Conservation (phyloP, 768 basidiomycete species). For the Boletus subparvulus region DNA sequence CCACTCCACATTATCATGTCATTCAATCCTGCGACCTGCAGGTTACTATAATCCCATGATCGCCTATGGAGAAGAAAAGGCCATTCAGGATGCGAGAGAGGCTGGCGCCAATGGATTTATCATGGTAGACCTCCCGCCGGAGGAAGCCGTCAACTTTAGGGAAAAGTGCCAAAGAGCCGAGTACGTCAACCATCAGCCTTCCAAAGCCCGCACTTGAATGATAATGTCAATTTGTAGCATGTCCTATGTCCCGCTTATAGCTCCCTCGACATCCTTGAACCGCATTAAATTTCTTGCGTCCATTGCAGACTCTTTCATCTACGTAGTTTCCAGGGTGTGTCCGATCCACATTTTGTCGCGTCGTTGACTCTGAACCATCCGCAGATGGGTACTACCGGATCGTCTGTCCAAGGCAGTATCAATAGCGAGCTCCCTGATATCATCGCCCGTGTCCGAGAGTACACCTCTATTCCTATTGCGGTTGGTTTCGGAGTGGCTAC, state of each 20-base stretch:
- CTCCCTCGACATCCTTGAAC: conserved; percentile 85
- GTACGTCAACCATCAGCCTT: conserved; percentile 46
- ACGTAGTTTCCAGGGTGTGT: conserved; percentile 91
- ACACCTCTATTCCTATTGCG: conserved; percentile 80
- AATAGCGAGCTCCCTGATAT: conserved; percentile 81
- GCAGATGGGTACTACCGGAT: conserved; percentile 98
- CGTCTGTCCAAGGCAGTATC: conserved; percentile 68
- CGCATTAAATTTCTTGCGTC: conserved; percentile 89
- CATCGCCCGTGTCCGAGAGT: conserved; percentile 76
- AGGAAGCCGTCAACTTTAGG: conserved; percentile 90
- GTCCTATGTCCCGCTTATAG: conserved; percentile 93
- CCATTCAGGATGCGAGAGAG: conserved; percentile 83
- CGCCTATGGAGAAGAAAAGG: conserved; percentile 92
- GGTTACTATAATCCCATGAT: conserved; percentile 98
- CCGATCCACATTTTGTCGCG: not conserved
- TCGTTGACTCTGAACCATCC: conserved; percentile 5
- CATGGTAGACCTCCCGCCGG: conserved; percentile 96
- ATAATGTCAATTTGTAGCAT: conserved; percentile 50
- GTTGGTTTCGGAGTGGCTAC: conserved; percentile 97
- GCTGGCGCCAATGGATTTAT: conserved; percentile 98
- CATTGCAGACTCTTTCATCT: conserved; percentile 97
- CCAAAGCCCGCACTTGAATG: not conserved
- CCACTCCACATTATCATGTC: not conserved
- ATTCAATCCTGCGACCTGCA: conserved; percentile 29
- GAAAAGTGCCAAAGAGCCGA: conserved; percentile 77